A percentile compares a stretch with the other conserved stretches of the same genome.
These are phyloP conservation scores for Talaromyces trachyspermus DNA, from an alignment of 495 filamentous ascomycete genomes.

Conservation along the genomic window DNA sequence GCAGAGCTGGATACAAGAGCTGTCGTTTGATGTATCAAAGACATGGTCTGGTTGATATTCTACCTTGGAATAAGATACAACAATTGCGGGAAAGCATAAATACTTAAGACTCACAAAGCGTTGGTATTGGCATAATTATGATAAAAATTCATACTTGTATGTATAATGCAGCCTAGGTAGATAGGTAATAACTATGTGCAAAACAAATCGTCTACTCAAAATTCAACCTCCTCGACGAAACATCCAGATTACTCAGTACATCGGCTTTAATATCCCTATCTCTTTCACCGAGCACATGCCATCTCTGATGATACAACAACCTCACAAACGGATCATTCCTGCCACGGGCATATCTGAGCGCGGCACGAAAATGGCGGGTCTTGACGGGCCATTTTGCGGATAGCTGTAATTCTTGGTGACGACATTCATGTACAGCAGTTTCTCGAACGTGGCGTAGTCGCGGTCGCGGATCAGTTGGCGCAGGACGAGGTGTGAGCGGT, in stretches of 20 bases:
- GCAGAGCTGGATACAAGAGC: slow-evolving; percentile 22
- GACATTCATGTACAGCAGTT: slow-evolving; percentile 23
- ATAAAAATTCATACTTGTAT: too few relatives aligned
- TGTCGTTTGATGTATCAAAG: slow-evolving; percentile 6
- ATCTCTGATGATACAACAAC: slow-evolving; percentile 24
- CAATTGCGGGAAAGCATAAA: too few relatives aligned
- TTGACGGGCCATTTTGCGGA: slow-evolving; percentile 26
- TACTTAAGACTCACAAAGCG: too few relatives aligned
- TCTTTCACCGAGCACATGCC: slow-evolving; percentile 21
- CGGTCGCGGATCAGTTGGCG: slow-evolving; percentile 30
- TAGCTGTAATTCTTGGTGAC: slow-evolving; percentile 24
- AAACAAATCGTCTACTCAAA: too few relatives aligned
- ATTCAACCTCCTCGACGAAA: too few relatives aligned
- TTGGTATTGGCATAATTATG: too few relatives aligned
- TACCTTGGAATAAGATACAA: too few relatives aligned
- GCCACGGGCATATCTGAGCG: slow-evolving; percentile 19
- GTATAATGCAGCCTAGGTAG: not conserved
- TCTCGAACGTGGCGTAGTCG: slow-evolving; percentile 24
- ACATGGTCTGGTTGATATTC: not conserved
- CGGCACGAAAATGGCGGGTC: slow-evolving; percentile 18
- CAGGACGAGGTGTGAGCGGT: slow-evolving; percentile 17
- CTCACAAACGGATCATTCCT: slow-evolving; percentile 28
- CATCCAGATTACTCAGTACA: slow-evolving; percentile 11
- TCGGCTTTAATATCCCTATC: slow-evolving; percentile 20
- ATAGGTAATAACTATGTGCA: too few relatives aligned